phyloP scores from a whole-genome alignment of 768 basidiomycete species.

The Leucosporidium scottii region DNA sequence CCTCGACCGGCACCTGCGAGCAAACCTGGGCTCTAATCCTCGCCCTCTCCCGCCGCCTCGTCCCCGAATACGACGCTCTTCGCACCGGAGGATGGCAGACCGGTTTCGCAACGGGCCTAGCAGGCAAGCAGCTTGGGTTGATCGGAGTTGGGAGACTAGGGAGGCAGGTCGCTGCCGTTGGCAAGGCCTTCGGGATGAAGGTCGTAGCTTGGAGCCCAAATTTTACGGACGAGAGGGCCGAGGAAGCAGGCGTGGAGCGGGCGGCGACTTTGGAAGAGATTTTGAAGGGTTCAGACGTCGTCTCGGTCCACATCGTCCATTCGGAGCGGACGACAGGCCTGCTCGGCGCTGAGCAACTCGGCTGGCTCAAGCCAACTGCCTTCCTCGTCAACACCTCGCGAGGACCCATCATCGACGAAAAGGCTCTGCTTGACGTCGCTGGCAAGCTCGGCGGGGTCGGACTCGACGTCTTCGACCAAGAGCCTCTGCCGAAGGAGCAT shows the following conservation, averaged over 20 bases:
- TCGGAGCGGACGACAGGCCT: conserved; percentile 51
- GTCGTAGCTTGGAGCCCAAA: conserved; percentile 62
- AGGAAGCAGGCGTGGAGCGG: conserved; percentile 51
- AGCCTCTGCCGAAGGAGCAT: conserved; percentile 57
- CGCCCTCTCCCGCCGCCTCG: conserved; percentile 51
- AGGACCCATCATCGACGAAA: conserved; percentile 60
- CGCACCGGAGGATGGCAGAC: conserved; percentile 54
- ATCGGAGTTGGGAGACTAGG: conserved; percentile 60
- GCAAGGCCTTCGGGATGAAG: conserved; percentile 55
- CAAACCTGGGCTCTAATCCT: conserved; percentile 61
- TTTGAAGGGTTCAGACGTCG: conserved; percentile 52
- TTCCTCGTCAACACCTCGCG: conserved; percentile 62
- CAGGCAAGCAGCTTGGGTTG: conserved; percentile 55
- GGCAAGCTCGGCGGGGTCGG: conserved; percentile 55
- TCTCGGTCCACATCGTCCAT: conserved; percentile 58
- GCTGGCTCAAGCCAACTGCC: conserved; percentile 54
- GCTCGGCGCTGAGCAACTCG: conserved; percentile 49
- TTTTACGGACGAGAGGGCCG: conserved; percentile 55
- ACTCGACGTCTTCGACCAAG: conserved; percentile 60
- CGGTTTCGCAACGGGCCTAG: conserved; percentile 49
- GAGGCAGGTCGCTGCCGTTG: conserved; percentile 50
- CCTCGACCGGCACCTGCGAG: conserved; percentile 52
- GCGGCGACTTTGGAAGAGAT: conserved; percentile 52
- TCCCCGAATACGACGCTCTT: conserved; percentile 50
- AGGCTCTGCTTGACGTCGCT: conserved; percentile 51